Base-by-base conservation (phyloP, 495 filamentous ascomycete species). In the Aspergillus avenaceus region DNA sequence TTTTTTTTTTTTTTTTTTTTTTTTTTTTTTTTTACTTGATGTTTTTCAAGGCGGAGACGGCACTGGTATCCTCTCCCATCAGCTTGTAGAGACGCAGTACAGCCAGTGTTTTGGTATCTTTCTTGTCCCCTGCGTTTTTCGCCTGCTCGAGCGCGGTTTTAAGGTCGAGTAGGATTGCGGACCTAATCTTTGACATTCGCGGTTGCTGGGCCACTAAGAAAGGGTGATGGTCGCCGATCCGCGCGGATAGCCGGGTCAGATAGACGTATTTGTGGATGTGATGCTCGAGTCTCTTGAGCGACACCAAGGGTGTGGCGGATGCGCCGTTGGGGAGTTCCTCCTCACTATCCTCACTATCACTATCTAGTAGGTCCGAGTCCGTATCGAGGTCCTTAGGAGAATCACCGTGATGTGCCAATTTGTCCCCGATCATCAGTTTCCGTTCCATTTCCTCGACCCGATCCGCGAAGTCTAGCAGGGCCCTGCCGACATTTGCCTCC, bases 141-240 rank as follows among this genome's bases (percentile, higher is more conserved):
- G 83, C 81, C 62, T 91, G 87, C 60, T 87, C 87, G 37, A 95
- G 66, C 1, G 90, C 88, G 2, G 83, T 85, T 47, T 79, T 84
- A 23, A 98, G 70, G 65, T 97, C 92, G 28, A 97, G 70, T 14
- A 97, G 64, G 36, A 97, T 73, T 0, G 91, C 95, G 34, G 88
- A 87, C 54, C 84, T 75, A 27, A 89, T 69, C 59, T 77, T 79
- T 23, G 71, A 60, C 23, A 87, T 63, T 32, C 86, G 71, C 8
- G 74, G 66, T 50, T 79, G 66, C 54, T 86, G 83, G 11, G 71
- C 67, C 27, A 72, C 50, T 23, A 90, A 50, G 58, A 90, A 90
- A 2, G 87, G 86, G 63, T 90, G 85, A 0, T 79, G 69, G 9
- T 66, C 61, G 11, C 80, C 81, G 45, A 84, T 64, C n/a, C 69